Conservation (phyloP, 768 basidiomycete species). For the Suillus weaverae region DNA sequence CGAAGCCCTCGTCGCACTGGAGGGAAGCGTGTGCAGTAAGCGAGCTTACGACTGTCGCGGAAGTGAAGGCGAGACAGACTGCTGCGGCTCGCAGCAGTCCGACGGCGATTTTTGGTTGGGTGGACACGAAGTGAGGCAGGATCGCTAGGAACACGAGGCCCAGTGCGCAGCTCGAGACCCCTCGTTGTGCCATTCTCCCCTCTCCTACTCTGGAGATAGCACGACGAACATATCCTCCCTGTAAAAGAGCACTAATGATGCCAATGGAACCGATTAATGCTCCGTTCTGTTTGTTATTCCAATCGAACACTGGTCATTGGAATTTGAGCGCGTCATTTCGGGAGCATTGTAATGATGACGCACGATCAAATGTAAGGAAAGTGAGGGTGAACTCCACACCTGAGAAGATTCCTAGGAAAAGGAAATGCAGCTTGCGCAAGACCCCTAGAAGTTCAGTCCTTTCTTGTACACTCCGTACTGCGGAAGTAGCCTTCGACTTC, state of each 20-base stretch:
- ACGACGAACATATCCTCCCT: constrained; percentile 93
- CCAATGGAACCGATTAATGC: constrained; percentile 85
- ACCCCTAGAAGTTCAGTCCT: constrained; percentile 57
- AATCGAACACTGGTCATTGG: constrained; percentile 69
- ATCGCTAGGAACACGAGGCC: constrained; percentile 71
- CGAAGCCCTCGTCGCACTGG: constrained; percentile 79
- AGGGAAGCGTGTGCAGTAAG: constrained; percentile 89
- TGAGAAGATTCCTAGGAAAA: constrained; percentile 89
- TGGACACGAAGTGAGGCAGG: constrained; percentile 57
- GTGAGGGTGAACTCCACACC: constrained; percentile 97
- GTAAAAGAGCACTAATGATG: constrained; percentile 83
- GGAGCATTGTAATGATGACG: constrained; percentile 30
- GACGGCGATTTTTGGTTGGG: constrained; percentile 44
- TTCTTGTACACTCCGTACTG: constrained; percentile 36
- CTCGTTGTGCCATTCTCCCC: constrained; percentile 78
- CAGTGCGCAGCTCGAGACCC: constrained; percentile 69
- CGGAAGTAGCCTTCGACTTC: constrained; percentile 16
- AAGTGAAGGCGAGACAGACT: constrained; percentile 87
- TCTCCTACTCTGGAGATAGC: constrained; percentile 75
- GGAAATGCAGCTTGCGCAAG: constrained; percentile 72
- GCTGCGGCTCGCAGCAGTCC: constrained; percentile 68
- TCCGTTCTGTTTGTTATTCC: constrained; percentile 88
- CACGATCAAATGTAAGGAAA: constrained; percentile 89
- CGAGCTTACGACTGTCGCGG: constrained; percentile 92
- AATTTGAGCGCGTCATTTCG: neutral